Percentiles rank a stretch among this genome's conserved stretches.
Conservation (phyloP, 495 filamentous ascomycete species). For the Neurospora sp. region DNA sequence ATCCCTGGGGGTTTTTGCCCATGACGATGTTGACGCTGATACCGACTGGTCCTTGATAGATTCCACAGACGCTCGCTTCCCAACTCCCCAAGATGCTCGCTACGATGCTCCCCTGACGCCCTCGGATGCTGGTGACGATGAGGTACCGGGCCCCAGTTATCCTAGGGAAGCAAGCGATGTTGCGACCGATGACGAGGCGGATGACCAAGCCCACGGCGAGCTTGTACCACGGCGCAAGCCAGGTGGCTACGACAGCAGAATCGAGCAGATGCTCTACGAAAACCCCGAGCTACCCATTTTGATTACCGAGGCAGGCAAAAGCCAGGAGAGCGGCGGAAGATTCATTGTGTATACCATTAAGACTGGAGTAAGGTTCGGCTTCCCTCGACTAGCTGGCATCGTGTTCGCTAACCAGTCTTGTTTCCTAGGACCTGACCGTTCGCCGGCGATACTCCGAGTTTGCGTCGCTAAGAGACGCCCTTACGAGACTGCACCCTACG, state of each 20-base stretch:
- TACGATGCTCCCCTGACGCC: conserved; percentile 34
- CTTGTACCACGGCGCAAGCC: conserved; percentile 55
- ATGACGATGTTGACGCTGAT: conserved; percentile 19
- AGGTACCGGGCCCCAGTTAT: conserved; percentile 16
- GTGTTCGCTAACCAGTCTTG: conserved; percentile 11
- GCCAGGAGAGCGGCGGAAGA: conserved; percentile 72
- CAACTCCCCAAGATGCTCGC: conserved; percentile 12
- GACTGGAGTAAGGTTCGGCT: conserved; percentile 60
- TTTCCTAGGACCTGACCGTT: conserved; percentile 76
- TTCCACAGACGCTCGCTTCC: not conserved
- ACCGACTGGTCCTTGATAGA: conserved; percentile 35
- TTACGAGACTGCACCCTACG: conserved; percentile 85
- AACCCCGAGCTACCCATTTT: conserved; percentile 79
- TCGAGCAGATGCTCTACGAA: conserved; percentile 94
- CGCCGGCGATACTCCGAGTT: conserved; percentile 95
- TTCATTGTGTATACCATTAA: conserved; percentile 96
- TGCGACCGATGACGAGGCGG: conserved; percentile 42
- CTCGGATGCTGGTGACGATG: conserved; percentile 35
- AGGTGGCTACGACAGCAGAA: conserved; percentile 82
- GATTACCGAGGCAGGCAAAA: conserved; percentile 93
- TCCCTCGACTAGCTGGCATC: not conserved
- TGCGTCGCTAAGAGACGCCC: conserved; percentile 77
- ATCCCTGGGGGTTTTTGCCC: conserved; percentile 1
- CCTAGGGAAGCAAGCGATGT: conserved; percentile 17
- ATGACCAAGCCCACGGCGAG: conserved; percentile 41